Base-by-base conservation (phyloP, 2,329 filamentous ascomycete species). In the Colletotrichum graminicola region DNA sequence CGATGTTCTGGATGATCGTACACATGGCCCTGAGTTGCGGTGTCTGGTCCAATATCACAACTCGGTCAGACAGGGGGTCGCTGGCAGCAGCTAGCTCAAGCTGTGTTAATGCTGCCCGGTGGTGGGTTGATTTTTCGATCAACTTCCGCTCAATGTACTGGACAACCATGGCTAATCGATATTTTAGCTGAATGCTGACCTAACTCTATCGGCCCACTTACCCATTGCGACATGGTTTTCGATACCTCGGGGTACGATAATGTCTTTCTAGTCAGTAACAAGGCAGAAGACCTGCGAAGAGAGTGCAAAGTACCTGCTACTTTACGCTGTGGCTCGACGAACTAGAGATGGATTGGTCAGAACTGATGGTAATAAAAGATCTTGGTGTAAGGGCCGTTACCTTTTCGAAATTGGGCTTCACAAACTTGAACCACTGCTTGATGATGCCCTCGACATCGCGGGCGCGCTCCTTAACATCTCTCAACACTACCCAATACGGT, bases 381-480 rank as follows among this genome's bases (percentile, higher is more conserved):
- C 11, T 12, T 16, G 26, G 29, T 39, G 12, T 18, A n/a, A 39
- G 59, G 45, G 29, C 26, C 77, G 66, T 26, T 78, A 87, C 88
- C 82, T 92, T 94, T 80, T 95, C 93, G 77, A 97, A 98, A 78
- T 98, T 98, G 3, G 96, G 96, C 82, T 99, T 99, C 54, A 99
- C 96, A 79, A 93, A 99, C 14, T 84, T 85, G 80, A 98, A 98
- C 96, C 96, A 99, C 80, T 99, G 96, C 82, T 98, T 98, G 80
- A 99, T 95, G 77, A 95, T 95, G 51, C 96, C 96, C 79, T 98
- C 93, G 67, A 98, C 93, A 77, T 97, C 95, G 78, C 96, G 89
- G 3, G 93, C 95, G 77, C 96, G 91, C 77, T 97, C 94, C 76
- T 90, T 90, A 29, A 98, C 94, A 82, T 99, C 96, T 77, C 96